These are phyloP conservation scores for Avena atlantica DNA, from an alignment of 176 grass and related monocot species.

Conservation along the genomic window DNA sequence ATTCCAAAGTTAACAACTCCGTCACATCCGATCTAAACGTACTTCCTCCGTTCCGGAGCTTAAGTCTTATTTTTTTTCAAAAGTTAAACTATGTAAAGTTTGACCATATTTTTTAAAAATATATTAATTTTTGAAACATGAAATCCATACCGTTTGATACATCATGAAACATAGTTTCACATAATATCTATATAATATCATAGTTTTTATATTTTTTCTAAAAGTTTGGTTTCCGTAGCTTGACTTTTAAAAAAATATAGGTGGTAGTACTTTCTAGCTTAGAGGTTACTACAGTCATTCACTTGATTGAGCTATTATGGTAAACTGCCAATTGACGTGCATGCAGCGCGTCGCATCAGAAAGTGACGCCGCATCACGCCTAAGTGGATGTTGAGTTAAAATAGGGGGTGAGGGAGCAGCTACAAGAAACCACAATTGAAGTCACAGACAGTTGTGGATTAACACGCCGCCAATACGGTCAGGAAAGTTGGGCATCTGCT, in stretches of 20 bases:
- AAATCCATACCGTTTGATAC: too few relatives aligned
- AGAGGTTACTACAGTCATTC: slow-evolving; percentile 33
- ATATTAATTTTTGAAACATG: too few relatives aligned
- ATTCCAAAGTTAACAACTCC: neutral
- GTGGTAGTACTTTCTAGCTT: slow-evolving; percentile 16
- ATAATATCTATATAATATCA: too few relatives aligned
- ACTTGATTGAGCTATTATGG: slow-evolving; percentile 44
- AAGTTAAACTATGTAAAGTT: too few relatives aligned
- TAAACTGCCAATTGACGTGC: slow-evolving; percentile 53
- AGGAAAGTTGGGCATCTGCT: slow-evolving; percentile 54
- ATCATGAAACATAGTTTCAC: too few relatives aligned
- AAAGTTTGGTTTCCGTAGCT: too few relatives aligned
- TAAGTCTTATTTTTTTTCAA: too few relatives aligned
- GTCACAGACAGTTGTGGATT: slow-evolving; percentile 50
- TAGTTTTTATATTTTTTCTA: too few relatives aligned
- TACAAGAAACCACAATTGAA: slow-evolving; percentile 34
- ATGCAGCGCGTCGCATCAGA: slow-evolving; percentile 53
- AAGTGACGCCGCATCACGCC: slow-evolving; percentile 48
- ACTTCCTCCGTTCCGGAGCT: too few relatives aligned
- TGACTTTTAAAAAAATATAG: too few relatives aligned
- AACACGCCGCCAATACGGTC: slow-evolving; percentile 62
- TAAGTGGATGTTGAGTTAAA: slow-evolving; percentile 43
- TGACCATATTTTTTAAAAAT: too few relatives aligned
- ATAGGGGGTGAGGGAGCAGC: slow-evolving; percentile 5
- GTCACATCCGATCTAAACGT: neutral